Base-by-base conservation (phyloP, 1,284 basidiomycete species). In the Cutaneotrichosporon cavernicola region DNA sequence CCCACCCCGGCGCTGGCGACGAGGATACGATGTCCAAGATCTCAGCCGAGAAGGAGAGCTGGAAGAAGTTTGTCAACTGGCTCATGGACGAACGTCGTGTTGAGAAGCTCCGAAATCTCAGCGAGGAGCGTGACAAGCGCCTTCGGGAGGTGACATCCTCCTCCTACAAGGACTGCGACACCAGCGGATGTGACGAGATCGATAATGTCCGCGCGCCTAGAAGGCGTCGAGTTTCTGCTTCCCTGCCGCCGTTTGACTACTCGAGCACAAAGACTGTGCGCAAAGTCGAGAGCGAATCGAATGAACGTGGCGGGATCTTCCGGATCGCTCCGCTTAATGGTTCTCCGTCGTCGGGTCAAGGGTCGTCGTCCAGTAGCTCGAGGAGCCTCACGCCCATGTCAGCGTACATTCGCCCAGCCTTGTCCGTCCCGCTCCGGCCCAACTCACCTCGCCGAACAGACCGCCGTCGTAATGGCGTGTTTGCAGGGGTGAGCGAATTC, bases 1-100 rank as follows among this genome's bases (percentile, higher is more conserved):
- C 72, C 13, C 77, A 77, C 59, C 75, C 76, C 1, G 73, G 74
- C 2, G 75, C 73, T 1, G 67, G 69, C 10, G 68, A 72, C 10
- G 61, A 65, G 7, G 38, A 32, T 2, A 21, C 38, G 7, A 11
- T 61, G n/a, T 59, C 61, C 10, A 56, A 51, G 31, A 56, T 71
- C 36, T 72, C 73, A 52, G 68, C 60, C 6, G 72, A 76, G 34
- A 79, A 77, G 66, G 76, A 75, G 18, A 59, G 55, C 32, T 79
- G 78, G 78, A 76, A 75, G 51, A 69, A 66, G 58, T 68, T 71
- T n/a, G 74, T 77, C 60, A 76, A 75, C 60, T 79, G 78, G 78
- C 72, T 78, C 26, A 76, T 76, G 76, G 72, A 75, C 57, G 78
- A 79, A 55, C 64, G 78, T 13, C 65, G 78, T 1, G 63, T 74